Evolutionary conservation across 148 eudicot genomes (phyloP).

Genomic region (Chenopodium quinoa): DNA sequence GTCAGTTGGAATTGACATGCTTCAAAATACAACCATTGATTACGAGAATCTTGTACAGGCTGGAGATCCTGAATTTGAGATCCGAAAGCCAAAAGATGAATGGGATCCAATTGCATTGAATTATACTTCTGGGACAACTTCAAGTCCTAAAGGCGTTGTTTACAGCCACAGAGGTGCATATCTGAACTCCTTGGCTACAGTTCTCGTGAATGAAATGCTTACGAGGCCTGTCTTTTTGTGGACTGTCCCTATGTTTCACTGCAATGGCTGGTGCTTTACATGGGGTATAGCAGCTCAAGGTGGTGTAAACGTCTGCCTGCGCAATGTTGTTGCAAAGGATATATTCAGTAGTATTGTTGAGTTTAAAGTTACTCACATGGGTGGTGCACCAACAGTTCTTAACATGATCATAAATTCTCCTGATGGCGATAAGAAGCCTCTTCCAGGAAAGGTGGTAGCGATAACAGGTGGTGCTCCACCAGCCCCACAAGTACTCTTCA

Average conservation of each 20-base stretch:
- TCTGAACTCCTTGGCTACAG: conserved; percentile 50
- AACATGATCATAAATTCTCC: conserved; percentile 54
- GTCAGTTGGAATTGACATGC: not conserved
- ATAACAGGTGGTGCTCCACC: conserved; percentile 69
- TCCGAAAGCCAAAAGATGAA: conserved; percentile 50
- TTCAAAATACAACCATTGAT: conserved; percentile 3
- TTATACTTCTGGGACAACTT: conserved; percentile 73
- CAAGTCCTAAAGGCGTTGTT: conserved; percentile 67
- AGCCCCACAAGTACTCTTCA: conserved; percentile 45
- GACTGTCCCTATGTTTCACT: not conserved
- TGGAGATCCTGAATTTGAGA: conserved; percentile 40
- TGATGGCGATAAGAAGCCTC: conserved; percentile 28
- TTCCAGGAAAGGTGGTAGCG: conserved; percentile 41
- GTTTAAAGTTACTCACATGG: conserved; percentile 53
- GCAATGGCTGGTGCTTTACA: not conserved
- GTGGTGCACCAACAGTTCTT: conserved; percentile 63
- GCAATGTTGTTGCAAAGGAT: conserved; percentile 37
- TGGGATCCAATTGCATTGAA: conserved; percentile 59
- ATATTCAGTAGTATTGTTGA: conserved; percentile 38
- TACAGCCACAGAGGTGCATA: conserved; percentile 72
- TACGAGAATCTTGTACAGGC: conserved; percentile 41
- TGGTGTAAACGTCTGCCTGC: conserved; percentile 55
- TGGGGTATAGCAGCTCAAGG: not conserved
- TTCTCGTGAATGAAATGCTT: conserved; percentile 42
- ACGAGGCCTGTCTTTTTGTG: conserved; percentile 44